Base-by-base conservation (phyloP, 345 rosid species). In the Cardamine occulta region DNA sequence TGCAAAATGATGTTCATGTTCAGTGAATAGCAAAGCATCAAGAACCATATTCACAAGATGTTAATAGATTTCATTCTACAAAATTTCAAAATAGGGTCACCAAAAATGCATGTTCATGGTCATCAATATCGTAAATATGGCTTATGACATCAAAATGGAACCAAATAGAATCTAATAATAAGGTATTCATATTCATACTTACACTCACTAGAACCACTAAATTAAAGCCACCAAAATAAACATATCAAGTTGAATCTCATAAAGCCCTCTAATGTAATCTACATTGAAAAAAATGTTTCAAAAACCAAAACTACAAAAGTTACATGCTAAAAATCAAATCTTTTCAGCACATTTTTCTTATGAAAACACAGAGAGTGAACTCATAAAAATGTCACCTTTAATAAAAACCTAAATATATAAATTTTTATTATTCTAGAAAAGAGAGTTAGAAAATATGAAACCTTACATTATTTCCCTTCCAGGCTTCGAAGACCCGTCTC, bases 401-500 rank as follows among this genome's bases (percentile, higher is more conserved):
- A 37, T 0, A 24, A 37, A 21, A 56, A 68, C 11, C 52, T 3
- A 37, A 3, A 15, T 31, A 31, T 31, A 31, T 31, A 53, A 5
- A 24, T 1, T 55, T 57, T 17, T 29, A 62, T 18, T 18, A 52
- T 54, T 23, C 70, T 7, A 34, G 18, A 69, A 59, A 37, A 1
- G 17, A 54, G 59, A 54, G 0, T 13, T 3, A 13, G 2, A 19
- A 1, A 7, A 8, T 53, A 40, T 10, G 29, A 13, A 35, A 62
- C 54, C 91, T 85, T 88, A 92, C 97, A 84, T 92, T 92, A 64
- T 84, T 89, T 66, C 97, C 97, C 81, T 86, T 87, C 97, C 97
- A 89, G 57, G 77, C 89, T 80, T 89, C 88, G 64, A 80, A 89
- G 39, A 92, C 92, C 79, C 96, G 92, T 80, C 76, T 87, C 18